Evolutionary conservation across 768 basidiomycete genomes (phyloP).

Genomic region (Pisolithus microcarpus): DNA sequence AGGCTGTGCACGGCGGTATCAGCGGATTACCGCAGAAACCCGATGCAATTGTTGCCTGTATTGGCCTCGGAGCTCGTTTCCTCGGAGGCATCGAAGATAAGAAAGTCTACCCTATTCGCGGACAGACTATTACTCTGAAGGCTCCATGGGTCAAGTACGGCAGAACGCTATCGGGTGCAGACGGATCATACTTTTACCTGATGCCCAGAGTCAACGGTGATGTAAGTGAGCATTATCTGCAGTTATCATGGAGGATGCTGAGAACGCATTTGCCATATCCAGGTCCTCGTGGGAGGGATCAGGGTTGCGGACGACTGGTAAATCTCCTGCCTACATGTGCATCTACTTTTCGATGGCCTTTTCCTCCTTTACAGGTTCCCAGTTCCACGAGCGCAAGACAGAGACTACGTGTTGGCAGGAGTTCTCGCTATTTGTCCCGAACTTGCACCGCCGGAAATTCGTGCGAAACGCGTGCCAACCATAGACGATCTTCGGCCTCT

Average conservation of each 20-base stretch:
- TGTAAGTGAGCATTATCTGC: constrained; percentile 23
- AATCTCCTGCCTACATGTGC: not conserved
- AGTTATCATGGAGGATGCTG: not conserved
- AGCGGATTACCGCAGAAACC: constrained; percentile 5
- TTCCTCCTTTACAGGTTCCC: constrained; percentile 44
- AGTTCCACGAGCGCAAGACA: constrained; percentile 54
- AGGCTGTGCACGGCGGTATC: constrained; percentile 57
- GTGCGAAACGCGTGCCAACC: constrained; percentile 38
- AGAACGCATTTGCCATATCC: not conserved
- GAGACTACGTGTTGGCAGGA: constrained; percentile 48
- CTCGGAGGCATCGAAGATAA: constrained; percentile 48
- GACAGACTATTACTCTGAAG: constrained; percentile 37
- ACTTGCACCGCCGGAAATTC: constrained; percentile 48
- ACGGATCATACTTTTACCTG: constrained; percentile 30
- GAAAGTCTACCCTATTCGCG: constrained; percentile 40
- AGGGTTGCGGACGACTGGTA: constrained; percentile 57
- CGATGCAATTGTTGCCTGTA: constrained; percentile 57
- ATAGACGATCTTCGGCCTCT: constrained; percentile 43
- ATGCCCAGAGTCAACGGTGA: constrained; percentile 34
- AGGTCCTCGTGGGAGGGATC: constrained; percentile 58
- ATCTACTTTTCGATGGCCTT: not conserved
- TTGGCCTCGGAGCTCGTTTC: constrained; percentile 52
- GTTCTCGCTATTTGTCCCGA: constrained; percentile 48
- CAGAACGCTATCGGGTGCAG: constrained; percentile 22
- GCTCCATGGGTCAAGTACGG: constrained; percentile 45